Evolutionary conservation across 768 basidiomycete species (phyloP).

Genomic region (Lyophyllum atratum): DNA sequence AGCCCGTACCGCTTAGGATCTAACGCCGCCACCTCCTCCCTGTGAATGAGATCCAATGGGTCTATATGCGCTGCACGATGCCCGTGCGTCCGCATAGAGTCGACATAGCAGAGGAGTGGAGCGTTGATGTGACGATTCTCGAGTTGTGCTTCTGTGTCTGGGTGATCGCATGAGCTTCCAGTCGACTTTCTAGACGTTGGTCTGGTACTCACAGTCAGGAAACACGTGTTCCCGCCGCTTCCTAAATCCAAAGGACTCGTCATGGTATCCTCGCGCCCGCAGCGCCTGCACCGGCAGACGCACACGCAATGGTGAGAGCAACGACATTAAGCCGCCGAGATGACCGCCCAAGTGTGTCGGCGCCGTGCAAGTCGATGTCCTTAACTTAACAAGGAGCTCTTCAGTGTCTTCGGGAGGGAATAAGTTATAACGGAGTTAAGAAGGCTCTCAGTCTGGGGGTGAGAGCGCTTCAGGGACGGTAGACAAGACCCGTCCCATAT

Average conservation of each 20-base stretch:
- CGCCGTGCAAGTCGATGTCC: neutral
- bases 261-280: conserved; percentile 54
- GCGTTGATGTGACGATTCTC: conserved; percentile 73
- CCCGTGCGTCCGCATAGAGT: conserved; percentile 82
- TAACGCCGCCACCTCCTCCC: conserved; percentile 78
- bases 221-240: conserved; percentile 61
- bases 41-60: conserved; percentile 83
- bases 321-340: too few relatives aligned
- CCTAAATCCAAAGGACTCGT: conserved; percentile 79
- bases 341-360: neutral
- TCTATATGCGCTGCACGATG: conserved; percentile 87
- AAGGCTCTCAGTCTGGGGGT: neutral
- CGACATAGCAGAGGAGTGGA: conserved; percentile 82
- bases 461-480: neutral
- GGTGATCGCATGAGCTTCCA: neutral
- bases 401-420: too few relatives aligned
- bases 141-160: conserved; percentile 69
- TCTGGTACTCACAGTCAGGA: conserved; percentile 64
- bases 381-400: too few relatives aligned
- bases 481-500: neutral
- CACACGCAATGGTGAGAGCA: conserved; percentile 1
- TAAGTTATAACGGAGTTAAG: neutral
- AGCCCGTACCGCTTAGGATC: conserved; percentile 80
- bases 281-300: neutral
- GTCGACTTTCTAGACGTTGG: neutral